Evolutionary conservation across 2,329 filamentous ascomycete genomes (phyloP).

Genomic region (Trichophyton benhamiae): DNA sequence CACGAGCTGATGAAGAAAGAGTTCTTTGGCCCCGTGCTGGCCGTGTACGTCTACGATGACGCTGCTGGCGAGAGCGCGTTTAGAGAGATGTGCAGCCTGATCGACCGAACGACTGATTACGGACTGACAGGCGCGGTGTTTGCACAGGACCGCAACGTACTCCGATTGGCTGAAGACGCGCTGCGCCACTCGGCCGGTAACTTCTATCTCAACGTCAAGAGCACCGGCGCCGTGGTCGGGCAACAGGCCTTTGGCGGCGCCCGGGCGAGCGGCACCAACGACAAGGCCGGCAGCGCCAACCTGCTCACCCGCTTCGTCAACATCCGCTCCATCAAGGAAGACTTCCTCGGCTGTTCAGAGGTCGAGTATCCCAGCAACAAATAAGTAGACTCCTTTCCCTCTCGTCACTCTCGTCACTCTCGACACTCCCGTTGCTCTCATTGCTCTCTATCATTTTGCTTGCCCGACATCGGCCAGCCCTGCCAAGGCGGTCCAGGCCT

Average conservation of each 20-base stretch:
- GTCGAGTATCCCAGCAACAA: constrained; percentile 64
- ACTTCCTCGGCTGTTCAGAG: constrained; percentile 51
- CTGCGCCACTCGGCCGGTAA: constrained; percentile 30
- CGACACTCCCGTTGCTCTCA: no score
- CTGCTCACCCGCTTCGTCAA: constrained; percentile 55
- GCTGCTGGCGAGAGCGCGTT: constrained; percentile 44
- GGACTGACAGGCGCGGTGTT: constrained; percentile 36
- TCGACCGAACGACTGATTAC: constrained; percentile 32
- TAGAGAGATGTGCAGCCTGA: constrained; percentile 43
- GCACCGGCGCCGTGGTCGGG: constrained; percentile 58
- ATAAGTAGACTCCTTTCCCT: neutral
- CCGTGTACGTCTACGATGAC: constrained; percentile 68
- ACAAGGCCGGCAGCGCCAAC: constrained; percentile 57
- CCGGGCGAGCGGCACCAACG: constrained; percentile 57
- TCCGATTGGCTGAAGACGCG: constrained; percentile 25
- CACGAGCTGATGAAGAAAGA: constrained; percentile 66
- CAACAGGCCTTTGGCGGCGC: constrained; percentile 62
- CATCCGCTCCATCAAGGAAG: constrained; percentile 59
- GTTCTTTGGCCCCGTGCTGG: constrained; percentile 69
- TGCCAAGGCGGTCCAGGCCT: neutral
- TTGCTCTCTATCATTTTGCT: no score
- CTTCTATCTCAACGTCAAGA: constrained; percentile 36
- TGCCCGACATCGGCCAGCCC: neutral
- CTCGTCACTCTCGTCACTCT: no score
- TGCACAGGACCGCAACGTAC: constrained; percentile 27